Evolutionary conservation across 2,329 filamentous ascomycete genomes (phyloP), one percentile per base, ranked within the genome.

Genomic region (Xylariaceae sp.): DNA sequence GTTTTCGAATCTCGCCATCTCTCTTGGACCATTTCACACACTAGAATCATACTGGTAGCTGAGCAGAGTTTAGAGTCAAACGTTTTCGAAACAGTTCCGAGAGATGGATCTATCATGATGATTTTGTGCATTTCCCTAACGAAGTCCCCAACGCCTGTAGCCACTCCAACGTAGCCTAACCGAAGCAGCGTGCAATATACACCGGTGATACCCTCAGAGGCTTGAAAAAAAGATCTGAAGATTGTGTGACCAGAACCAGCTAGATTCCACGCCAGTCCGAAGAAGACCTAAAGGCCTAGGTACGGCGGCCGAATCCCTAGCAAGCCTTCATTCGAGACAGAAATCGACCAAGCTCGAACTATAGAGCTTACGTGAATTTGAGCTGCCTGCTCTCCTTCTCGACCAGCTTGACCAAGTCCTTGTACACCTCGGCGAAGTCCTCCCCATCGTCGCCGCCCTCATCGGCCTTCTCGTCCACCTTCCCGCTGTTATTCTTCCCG

Each of bases 381-480:
- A 86, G 81, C 75, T 81, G 85, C 64, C 68, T 71, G 54, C 78
- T 79, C 79, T 88, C 84, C 78, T 88, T 88, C 77, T 87, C 81
- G 52, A 85, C 80, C 48, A 86, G 76, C 79, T 88, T 88, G 64
- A 85, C 80, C 55, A 89, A 76, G 54, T 87, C 82, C 70, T 83
- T 81, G 74, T 88, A 89, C 44, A 79, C 78, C 68, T 88, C 85
- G 62, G 76, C 77, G 66, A 87, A 89, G 60, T 84, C 84, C 74
- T 85, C 83, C 44, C 75, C 80, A 32, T 79, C 81, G 32, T 37
- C 32, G 5, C 14, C 26, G 26, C 26, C 26, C 6, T 10, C 32
- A 45, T 78, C 79, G 64, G 80, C 80, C 44, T 75, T 76, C 62
- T 79, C 75, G 64, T 72, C 75, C 51, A 74, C 75, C 69, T 79